Evolutionary conservation across 306 rosid species (phyloP).

Genomic region (Hippophae gyantsensis): DNA sequence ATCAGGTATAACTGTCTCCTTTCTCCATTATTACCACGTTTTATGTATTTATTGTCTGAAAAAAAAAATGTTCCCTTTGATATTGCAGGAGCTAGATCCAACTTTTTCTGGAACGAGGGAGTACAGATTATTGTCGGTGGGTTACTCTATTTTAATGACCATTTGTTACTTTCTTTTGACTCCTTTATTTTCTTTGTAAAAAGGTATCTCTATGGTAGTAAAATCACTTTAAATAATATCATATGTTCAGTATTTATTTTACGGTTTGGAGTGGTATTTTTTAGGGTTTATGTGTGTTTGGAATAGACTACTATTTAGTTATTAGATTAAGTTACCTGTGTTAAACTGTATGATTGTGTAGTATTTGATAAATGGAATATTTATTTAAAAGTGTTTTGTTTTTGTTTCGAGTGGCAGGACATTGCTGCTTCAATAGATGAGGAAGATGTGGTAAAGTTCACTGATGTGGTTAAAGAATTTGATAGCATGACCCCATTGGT

Average conservation of each 20-base stretch:
- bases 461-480: conserved; percentile 72
- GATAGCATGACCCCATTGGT: conserved; percentile 91
- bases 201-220: too few species aligned
- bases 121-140: conserved; percentile 60
- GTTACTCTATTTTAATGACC: conserved; percentile 3
- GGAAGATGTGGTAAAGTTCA: conserved; percentile 66
- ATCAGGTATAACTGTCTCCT: conserved; percentile 43
- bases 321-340: too few species aligned
- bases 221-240: neutral
- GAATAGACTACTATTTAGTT: too few species aligned
- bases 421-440: conserved; percentile 69
- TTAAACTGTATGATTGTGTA: too few species aligned
- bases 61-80: conserved; percentile 11
- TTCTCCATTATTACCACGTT: conserved; percentile 2
- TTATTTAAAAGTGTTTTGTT: neutral
- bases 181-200: neutral
- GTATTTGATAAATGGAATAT: neutral
- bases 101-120: conserved; percentile 83
- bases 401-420: conserved; percentile 36
- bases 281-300: too few species aligned
- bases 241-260: neutral
- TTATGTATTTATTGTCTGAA: conserved; percentile 9
- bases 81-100: conserved; percentile 75
- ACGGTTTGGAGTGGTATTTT: neutral
- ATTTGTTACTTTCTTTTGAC: neutral